These are phyloP conservation scores for Zizania palustris DNA, from an alignment of 202 grass and related monocot genomes.

Conservation along the genomic window DNA sequence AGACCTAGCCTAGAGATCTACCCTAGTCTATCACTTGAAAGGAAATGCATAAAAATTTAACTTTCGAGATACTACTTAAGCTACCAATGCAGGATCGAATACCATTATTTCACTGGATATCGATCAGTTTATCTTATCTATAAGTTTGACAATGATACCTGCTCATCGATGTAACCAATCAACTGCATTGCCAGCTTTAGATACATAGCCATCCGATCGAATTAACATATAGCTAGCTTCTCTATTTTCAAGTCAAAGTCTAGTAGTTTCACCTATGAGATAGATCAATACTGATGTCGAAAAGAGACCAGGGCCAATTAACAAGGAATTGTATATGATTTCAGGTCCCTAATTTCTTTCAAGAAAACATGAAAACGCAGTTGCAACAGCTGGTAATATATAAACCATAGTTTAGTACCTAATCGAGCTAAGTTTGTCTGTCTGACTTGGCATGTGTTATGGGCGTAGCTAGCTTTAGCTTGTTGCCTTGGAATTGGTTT, in stretches of 20 bases:
- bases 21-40: too few species aligned
- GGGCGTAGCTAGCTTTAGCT: constrained; percentile 56
- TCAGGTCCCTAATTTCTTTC: constrained; percentile 44
- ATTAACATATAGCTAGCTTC: neutral
- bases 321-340: constrained; percentile 45
- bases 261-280: constrained; percentile 48
- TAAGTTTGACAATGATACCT: constrained; percentile 16
- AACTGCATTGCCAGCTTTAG: constrained; percentile 1
- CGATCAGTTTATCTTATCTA: neutral
- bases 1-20: too few species aligned
- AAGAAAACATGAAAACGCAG: constrained; percentile 48
- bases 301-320: constrained; percentile 40
- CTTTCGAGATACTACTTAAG: neutral
- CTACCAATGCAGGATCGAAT: neutral
- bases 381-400: constrained; percentile 47
- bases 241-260: constrained; percentile 54
- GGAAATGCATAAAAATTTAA: neutral
- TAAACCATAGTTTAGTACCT: constrained; percentile 31
- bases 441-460: constrained; percentile 39
- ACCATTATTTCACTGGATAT: neutral
- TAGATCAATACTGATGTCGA: constrained; percentile 40
- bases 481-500: constrained; percentile 49
- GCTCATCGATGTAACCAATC: constrained; percentile 2
- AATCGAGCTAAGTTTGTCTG: constrained; percentile 45
- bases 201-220: neutral